Conservation (phyloP, 176 grass and related monocot genomes). For the Phoenix dactylifera region DNA sequence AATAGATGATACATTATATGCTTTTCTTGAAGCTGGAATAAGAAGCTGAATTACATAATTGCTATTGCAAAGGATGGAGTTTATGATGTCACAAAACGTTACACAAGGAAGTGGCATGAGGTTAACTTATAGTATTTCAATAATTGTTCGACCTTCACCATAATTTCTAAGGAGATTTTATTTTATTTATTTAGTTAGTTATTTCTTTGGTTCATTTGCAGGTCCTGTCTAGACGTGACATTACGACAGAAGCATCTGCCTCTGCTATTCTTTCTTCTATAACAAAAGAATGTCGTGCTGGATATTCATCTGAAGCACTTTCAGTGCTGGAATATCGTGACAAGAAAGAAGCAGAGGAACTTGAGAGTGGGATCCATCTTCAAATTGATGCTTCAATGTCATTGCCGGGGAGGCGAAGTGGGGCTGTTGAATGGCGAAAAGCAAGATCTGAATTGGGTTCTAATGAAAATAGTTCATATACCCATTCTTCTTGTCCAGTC, state of each 20-base stretch:
- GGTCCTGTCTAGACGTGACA: slow-evolving; percentile 67
- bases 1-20: slow-evolving; percentile 5
- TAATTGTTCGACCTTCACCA: no score
- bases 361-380: slow-evolving; percentile 54
- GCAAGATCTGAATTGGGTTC: slow-evolving; percentile 64
- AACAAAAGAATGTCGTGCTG: slow-evolving; percentile 50
- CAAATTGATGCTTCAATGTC: slow-evolving; percentile 39
- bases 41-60: slow-evolving; percentile 88
- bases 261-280: slow-evolving; percentile 55
- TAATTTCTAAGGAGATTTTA: no score
- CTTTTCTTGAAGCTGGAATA: slow-evolving; percentile 69
- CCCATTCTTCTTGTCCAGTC: slow-evolving; percentile 61
- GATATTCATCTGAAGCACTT: slow-evolving; percentile 43
- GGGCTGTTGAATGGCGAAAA: slow-evolving; percentile 81
- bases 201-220: slow-evolving; percentile 26
- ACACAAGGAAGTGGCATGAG: slow-evolving; percentile 94
- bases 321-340: slow-evolving; percentile 41
- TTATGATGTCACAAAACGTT: slow-evolving; percentile 79
- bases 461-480: slow-evolving; percentile 33
- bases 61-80: slow-evolving; percentile 76
- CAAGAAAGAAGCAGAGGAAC: slow-evolving; percentile 71
- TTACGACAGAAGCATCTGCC: slow-evolving; percentile 57
- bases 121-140: slow-evolving; percentile 23
- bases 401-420: slow-evolving; percentile 96
- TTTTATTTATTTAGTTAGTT: no score